Base-by-base conservation (phyloP, 805 yeast species). In the Nakazawaea ambrosiae region DNA sequence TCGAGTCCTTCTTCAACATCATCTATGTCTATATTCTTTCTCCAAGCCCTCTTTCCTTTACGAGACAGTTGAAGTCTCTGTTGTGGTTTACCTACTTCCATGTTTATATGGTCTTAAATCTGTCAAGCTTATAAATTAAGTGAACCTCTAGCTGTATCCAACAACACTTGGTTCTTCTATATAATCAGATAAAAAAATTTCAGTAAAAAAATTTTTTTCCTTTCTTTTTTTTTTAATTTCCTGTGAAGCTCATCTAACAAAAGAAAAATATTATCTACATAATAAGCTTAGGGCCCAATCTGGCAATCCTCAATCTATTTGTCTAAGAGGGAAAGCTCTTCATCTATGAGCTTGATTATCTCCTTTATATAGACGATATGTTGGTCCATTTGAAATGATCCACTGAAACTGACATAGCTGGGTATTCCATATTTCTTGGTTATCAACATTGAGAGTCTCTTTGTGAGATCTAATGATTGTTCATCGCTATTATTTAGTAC, bases 21-120 rank as follows among this genome's bases (percentile, higher is more conserved):
- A 18, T 75, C 78, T 15, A 92, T 63, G 57, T 92, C 95, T 41
- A 92, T 83, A 58, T 92, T 86, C 60, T 87, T 87, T 56, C 95
- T 76, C 94, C 97, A 86, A 4, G 95, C 78, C 55, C 73, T 81
- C 70, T 85, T 90, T 31, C 96, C 95, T 65, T 92, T 92, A 53
- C 97, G 73, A 6, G 96, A 87, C 4, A 82, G 53, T 60, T 89
- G 96, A 31, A 63, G 63, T 48, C 67, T 70, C 48, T 72, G 78
- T 17, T 74, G 56, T 11, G 89, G 86, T 57, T 77, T 69, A 36
- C 61, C 59, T 4, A 60, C 45, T 44, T 61, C 66, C 68, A 59
- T 55, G 27, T 9, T 37, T n/a, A 22, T 22, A n/a, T n/a, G n/a
- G n/a, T n/a, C n/a, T n/a, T n/a, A n/a, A n/a, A n/a, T n/a, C n/a